These are phyloP conservation scores for Fistulifera pelliculosa DNA, from an alignment of 108 stramenopile species.

Conservation along the genomic window DNA sequence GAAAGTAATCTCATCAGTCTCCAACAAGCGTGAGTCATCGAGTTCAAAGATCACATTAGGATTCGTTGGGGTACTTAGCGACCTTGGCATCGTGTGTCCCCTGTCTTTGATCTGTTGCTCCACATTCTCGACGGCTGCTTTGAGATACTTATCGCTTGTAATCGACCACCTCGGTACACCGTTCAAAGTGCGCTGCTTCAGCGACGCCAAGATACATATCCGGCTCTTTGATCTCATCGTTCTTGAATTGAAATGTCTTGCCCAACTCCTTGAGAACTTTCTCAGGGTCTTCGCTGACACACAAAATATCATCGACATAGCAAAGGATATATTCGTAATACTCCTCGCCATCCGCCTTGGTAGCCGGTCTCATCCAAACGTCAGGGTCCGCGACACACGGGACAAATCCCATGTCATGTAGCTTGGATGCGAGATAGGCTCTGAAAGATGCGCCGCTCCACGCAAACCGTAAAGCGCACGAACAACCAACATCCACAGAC, in stretches of 20 bases:
- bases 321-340: slow-evolving; percentile 26
- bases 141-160: neutral
- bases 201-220: slow-evolving; percentile 15
- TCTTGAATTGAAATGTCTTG: slow-evolving; percentile 14
- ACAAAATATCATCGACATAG: slow-evolving; percentile 19
- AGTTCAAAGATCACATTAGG: too few species aligned
- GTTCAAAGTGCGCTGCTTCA: neutral
- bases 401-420: slow-evolving; percentile 5
- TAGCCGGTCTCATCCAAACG: slow-evolving; percentile 17
- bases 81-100: neutral
- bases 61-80: too few species aligned
- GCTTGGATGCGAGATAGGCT: neutral
- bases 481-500: slow-evolving; percentile 11
- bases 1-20: neutral
- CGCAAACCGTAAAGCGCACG: slow-evolving; percentile 27
- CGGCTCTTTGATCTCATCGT: slow-evolving; percentile 12
- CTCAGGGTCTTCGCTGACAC: slow-evolving; percentile 2
- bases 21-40: too few species aligned
- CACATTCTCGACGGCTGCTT: neutral
- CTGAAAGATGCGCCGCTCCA: slow-evolving; percentile 26
- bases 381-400: slow-evolving; percentile 21
- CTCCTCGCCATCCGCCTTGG: slow-evolving; percentile 10
- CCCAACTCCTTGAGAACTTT: slow-evolving; percentile 8
- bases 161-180: neutral
- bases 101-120: neutral